Conservation (phyloP, 1,284 basidiomycete species). For the Pseudozyma pruni region DNA sequence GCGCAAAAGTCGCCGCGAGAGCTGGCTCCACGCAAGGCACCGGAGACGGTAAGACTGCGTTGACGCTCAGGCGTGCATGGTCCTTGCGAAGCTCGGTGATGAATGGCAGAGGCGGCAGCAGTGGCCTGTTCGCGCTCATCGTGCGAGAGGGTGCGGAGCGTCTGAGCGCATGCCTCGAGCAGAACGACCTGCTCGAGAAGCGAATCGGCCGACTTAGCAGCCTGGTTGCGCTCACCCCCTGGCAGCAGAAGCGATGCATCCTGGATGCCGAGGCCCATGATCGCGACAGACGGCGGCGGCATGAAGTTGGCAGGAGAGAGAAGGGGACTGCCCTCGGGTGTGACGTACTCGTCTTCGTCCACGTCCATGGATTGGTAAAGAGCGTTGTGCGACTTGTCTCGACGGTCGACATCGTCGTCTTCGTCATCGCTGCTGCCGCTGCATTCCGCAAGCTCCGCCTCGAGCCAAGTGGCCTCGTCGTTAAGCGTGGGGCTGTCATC, state of each 20-base stretch:
- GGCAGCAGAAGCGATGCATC: conserved; percentile 15
- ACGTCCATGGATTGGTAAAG: conserved; percentile 10
- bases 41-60: conserved; percentile 15
- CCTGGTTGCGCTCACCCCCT: not conserved
- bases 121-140: conserved; percentile 26
- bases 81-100: conserved; percentile 1
- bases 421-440: conserved; percentile 12
- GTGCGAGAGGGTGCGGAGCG: conserved; percentile 14
- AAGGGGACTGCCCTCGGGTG: conserved; percentile 32
- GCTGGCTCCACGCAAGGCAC: not conserved
- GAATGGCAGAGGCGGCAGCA: conserved; percentile 12
- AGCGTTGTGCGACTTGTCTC: conserved; percentile 2
- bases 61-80: conserved; percentile 19
- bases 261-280: conserved; percentile 40
- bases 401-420: conserved; percentile 19
- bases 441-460: conserved; percentile 41
- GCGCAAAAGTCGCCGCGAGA: conserved; percentile 28
- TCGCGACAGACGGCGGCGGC: conserved; percentile 9
- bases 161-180: conserved; percentile 36
- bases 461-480: conserved; percentile 43
- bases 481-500: conserved; percentile 41
- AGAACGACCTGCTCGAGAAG: conserved; percentile 41
- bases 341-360: conserved; percentile 29
- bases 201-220: conserved; percentile 26
- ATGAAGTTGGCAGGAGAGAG: conserved; percentile 15